Conservation (phyloP, 2,329 filamentous ascomycete genomes). For the Hymenoscyphus albidus region DNA sequence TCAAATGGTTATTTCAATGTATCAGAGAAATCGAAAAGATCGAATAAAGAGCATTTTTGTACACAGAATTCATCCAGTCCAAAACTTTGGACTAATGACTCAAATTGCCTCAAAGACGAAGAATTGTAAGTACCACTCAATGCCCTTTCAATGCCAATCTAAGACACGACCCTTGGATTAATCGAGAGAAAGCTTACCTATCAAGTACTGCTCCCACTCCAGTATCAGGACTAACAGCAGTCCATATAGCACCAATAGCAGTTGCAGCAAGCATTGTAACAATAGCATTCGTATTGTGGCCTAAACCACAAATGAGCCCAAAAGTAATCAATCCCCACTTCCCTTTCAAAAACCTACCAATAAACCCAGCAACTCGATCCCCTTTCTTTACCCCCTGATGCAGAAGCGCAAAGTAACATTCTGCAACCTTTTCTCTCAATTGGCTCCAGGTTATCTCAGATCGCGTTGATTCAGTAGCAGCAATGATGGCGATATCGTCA, state of each 20-base stretch:
- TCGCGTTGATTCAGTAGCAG: conserved; percentile 67
- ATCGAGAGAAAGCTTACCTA: conserved; percentile 39
- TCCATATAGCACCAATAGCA: conserved; percentile 85
- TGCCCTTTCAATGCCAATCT: too few species aligned
- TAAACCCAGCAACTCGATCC: conserved; percentile 66
- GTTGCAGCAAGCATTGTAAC: conserved; percentile 84
- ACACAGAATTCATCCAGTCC: too few species aligned
- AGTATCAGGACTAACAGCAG: conserved; percentile 86
- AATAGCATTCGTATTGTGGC: conserved; percentile 83
- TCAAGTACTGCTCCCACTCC: conserved; percentile 90
- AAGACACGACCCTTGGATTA: too few species aligned
- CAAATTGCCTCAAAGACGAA: neutral
- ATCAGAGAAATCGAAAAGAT: neutral
- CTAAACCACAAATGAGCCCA: conserved; percentile 35
- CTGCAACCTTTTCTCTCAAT: conserved; percentile 71
- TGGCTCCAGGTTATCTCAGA: conserved; percentile 69
- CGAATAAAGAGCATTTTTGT: too few species aligned
- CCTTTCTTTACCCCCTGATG: conserved; percentile 55
- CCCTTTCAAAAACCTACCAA: conserved; percentile 38
- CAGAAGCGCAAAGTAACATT: conserved; percentile 67
- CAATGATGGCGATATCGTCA: conserved; percentile 62
- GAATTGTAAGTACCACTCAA: neutral
- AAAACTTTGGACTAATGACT: neutral
- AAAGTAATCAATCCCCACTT: neutral
- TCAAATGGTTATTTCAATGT: neutral